These are phyloP conservation scores for Eucalyptus guilfoylei DNA, from an alignment of 345 rosid species.

Conservation along the genomic window DNA sequence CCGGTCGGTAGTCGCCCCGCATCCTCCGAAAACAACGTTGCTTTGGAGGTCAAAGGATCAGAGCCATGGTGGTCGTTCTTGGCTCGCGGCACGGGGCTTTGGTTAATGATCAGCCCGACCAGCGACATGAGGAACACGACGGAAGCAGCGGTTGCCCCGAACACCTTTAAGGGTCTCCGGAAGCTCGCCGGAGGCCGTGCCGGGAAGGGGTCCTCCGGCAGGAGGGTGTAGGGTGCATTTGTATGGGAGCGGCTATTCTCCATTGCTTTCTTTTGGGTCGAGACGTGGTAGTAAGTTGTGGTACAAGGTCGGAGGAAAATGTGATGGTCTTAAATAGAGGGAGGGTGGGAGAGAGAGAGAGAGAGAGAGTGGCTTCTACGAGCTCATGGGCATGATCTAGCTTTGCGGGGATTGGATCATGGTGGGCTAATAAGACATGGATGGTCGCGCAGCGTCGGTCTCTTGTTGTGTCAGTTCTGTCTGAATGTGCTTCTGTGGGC, in stretches of 20 bases:
- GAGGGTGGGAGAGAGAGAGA: background rate
- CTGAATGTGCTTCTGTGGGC: background rate
- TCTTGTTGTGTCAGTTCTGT: background rate
- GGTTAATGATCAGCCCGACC: constrained; percentile 22
- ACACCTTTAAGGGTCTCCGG: constrained; percentile 18
- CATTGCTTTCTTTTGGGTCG: background rate
- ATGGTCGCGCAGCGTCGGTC: background rate
- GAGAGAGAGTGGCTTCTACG: background rate
- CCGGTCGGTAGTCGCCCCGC: constrained; percentile 19
- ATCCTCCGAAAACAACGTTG: background rate
- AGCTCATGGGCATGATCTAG: background rate
- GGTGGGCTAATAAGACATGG: background rate
- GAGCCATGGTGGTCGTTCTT: background rate
- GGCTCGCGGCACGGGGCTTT: constrained; percentile 10
- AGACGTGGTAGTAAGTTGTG: background rate
- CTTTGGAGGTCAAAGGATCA: background rate
- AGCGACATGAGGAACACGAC: constrained; percentile 25
- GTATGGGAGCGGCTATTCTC: background rate
- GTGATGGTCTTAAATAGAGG: background rate
- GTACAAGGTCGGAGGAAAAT: background rate
- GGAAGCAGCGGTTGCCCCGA: constrained; percentile 3
- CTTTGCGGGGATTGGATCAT: background rate
- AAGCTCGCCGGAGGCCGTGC: background rate
- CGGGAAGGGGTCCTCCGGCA: constrained; percentile 20
- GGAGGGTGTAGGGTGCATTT: constrained; percentile 11